Evolutionary conservation across 306 rosid genomes (phyloP).

Genomic region (Cicer arietinum): DNA sequence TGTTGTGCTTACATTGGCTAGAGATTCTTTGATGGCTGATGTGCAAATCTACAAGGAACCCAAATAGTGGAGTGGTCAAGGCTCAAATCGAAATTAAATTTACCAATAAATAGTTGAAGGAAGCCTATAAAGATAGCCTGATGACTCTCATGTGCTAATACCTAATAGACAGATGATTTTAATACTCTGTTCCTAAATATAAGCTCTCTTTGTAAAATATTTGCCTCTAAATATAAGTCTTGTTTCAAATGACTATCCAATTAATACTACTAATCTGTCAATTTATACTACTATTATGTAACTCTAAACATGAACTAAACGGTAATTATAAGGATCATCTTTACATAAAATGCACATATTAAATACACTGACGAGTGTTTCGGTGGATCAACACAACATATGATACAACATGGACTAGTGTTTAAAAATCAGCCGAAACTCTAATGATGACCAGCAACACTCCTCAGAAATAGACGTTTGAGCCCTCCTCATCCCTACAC

Average conservation of each 20-base stretch:
- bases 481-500: too few relatives aligned
- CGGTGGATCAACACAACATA: too few relatives aligned
- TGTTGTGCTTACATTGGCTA: conserved; percentile 80
- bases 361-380: too few relatives aligned
- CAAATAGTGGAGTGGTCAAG: conserved; percentile 24
- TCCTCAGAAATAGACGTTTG: too few relatives aligned
- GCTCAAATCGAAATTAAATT: conserved; percentile 26
- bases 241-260: too few relatives aligned
- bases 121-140: background rate
- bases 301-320: too few relatives aligned
- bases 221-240: background rate
- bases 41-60: conserved; percentile 73
- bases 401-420: too few relatives aligned
- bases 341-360: background rate
- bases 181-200: background rate
- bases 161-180: background rate
- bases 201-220: background rate
- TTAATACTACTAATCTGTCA: too few relatives aligned
- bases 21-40: conserved; percentile 80
- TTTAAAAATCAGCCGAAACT: too few relatives aligned
- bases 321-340: background rate
- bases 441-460: too few relatives aligned
- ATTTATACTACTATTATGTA: too few relatives aligned
- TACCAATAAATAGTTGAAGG: background rate
- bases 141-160: background rate